Base-by-base conservation (phyloP, 371 early-diverging fungal genomes). In the Cokeromyces recurvatus region DNA sequence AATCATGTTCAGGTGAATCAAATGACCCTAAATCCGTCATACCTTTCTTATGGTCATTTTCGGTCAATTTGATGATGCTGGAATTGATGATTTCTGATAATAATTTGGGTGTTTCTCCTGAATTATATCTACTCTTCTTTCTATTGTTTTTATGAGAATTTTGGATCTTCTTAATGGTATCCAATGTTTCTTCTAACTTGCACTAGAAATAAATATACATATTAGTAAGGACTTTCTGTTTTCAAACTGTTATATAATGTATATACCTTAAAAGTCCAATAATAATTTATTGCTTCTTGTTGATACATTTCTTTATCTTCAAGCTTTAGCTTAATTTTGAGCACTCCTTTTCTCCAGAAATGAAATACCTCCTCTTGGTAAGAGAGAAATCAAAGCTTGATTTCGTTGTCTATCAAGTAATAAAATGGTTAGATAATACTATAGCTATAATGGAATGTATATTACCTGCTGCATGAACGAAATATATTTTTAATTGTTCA, bases 251-350 rank as follows among this genome's bases (percentile, higher is more conserved):
- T 21, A 31, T 31, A 42, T 53, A 17, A 46, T 29, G 32, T 41
- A 53, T 46, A 46, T 53, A 53, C 47, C 46, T 53, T 53, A 35
- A 46, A 36, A 27, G 24, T 53, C 37, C 39, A 46, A 32, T 42
- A 53, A 41, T 46, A 53, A 35, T 27, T 42, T 36, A 42, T 20
- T 23, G 42, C 14, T 11, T 7, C 37, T 17, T 27, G 15, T 6
- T 43, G 4, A 1, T 46, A 42, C 22, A 42, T 37, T 24, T 25
- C 25, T 19, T 43, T 46, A 24, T 52, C 38, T 24, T 41, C 42
- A 41, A 45, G 41, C 39, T 52, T 46, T 46, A 46, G 31, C 3
- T 38, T 37, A 7, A 41, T 20, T 19, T 36, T 22, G 17, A 45
- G n/a, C n/a, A n/a, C n/a, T 23, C 9, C 40, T 53, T n/a, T 45